Evolutionary conservation across 345 rosid genomes (phyloP).

Genomic region (Hevea brasiliensis): DNA sequence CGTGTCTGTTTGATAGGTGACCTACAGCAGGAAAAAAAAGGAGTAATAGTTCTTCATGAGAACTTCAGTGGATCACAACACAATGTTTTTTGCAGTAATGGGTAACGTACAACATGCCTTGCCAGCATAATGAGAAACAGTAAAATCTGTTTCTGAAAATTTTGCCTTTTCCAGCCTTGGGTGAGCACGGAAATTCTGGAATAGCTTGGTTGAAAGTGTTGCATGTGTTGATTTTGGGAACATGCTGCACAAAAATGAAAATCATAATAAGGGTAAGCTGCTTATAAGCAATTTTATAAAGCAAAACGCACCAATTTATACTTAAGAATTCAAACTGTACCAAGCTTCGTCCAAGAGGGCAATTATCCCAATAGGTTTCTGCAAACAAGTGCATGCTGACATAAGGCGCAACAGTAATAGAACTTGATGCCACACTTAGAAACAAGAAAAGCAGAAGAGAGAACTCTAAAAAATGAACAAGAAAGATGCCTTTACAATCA

Average conservation of each 20-base stretch:
- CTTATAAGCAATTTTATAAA: slow-evolving; percentile 23
- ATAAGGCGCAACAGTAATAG: slow-evolving; percentile 19
- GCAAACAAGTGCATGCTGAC: slow-evolving; percentile 36
- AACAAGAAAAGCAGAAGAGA: slow-evolving; percentile 10
- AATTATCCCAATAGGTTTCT: slow-evolving; percentile 98
- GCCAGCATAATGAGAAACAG: slow-evolving; percentile 95
- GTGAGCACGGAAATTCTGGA: slow-evolving; percentile 65
- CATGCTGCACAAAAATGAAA: slow-evolving; percentile 73
- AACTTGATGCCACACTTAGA: slow-evolving; percentile 22
- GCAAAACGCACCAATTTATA: slow-evolving; percentile 37
- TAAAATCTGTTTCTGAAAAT: slow-evolving; percentile 94
- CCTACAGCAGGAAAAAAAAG: slow-evolving; percentile 49
- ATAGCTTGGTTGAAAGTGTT: slow-evolving; percentile 82
- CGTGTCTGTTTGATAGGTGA: slow-evolving; percentile 81
- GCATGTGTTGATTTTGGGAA: slow-evolving; percentile 92
- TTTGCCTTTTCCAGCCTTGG: slow-evolving; percentile 83
- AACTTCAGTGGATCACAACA: neutral
- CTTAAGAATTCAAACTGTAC: slow-evolving; percentile 49
- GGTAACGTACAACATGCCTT: slow-evolving; percentile 56
- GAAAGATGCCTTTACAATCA: neutral
- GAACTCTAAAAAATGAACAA: neutral
- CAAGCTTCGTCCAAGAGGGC: slow-evolving; percentile 98
- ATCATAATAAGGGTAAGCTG: slow-evolving; percentile 50
- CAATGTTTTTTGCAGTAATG: slow-evolving; percentile 16
- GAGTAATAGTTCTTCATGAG: slow-evolving; percentile 7